A percentile compares a stretch with the other conserved stretches of the same genome.
Conservation (phyloP, 371 early-diverging fungal genomes). For the Fennellomyces sp. region DNA sequence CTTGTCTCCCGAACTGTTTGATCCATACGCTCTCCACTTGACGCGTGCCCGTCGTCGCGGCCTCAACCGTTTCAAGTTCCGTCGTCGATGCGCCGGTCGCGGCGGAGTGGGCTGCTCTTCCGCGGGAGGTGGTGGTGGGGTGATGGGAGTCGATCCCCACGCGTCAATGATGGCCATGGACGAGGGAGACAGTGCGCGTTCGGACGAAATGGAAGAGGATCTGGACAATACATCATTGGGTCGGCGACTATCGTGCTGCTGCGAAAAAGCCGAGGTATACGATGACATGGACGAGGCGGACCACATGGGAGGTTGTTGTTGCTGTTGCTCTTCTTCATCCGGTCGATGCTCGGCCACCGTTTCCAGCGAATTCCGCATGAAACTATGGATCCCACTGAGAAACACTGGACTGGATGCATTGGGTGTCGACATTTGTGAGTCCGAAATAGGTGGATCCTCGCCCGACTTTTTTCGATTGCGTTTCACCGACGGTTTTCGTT, state of each 20-base stretch:
- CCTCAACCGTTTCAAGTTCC: no score
- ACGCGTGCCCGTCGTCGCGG: background rate
- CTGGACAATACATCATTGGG: background rate
- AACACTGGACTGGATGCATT: constrained; percentile 21
- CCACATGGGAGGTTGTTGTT: background rate
- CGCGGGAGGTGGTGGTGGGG: no score
- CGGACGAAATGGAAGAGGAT: background rate
- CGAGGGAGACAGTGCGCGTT: constrained; percentile 22
- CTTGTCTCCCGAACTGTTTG: background rate
- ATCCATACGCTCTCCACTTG: background rate
- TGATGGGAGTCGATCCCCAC: constrained; percentile 33
- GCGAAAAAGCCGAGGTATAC: constrained; percentile 7
- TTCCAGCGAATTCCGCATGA: constrained; percentile 35
- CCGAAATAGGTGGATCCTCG: background rate
- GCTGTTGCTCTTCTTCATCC: background rate
- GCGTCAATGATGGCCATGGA: constrained; percentile 35
- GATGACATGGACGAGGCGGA: constrained; percentile 2
- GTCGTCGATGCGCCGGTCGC: no score
- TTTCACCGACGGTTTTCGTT: background rate
- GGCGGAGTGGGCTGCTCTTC: no score
- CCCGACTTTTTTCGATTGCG: background rate
- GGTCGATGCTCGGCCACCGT: constrained; percentile 29
- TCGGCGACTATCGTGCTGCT: background rate
- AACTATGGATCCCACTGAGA: constrained; percentile 26
- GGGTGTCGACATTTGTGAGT: constrained; percentile 15